Percentiles rank a stretch among this genome's conserved stretches.
These are phyloP conservation scores for Ilyonectria destructans DNA, from an alignment of 2,329 filamentous ascomycete species.

Conservation along the genomic window DNA sequence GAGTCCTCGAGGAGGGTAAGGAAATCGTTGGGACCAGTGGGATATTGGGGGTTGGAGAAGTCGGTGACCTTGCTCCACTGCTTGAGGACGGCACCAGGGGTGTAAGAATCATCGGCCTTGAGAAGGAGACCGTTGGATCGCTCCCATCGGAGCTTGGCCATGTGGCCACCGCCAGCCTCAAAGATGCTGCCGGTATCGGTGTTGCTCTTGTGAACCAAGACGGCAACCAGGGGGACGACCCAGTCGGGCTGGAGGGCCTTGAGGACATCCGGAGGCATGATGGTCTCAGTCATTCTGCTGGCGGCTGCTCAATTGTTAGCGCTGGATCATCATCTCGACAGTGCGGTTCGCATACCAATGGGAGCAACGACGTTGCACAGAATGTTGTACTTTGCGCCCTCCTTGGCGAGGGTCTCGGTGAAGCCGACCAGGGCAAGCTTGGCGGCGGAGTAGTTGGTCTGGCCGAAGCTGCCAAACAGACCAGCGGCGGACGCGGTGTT, in stretches of 20 bases:
- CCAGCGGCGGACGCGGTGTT: conserved; percentile 98
- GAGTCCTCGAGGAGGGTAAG: conserved; percentile 88
- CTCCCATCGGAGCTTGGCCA: conserved; percentile 97
- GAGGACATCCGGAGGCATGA: conserved; percentile 95
- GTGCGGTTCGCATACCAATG: conserved; percentile 67
- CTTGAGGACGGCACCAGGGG: conserved; percentile 87
- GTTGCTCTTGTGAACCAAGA: conserved; percentile 89
- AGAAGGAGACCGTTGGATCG: conserved; percentile 90
- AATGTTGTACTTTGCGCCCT: conserved; percentile 98
- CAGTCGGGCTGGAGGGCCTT: conserved; percentile 91
- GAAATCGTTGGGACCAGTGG: conserved; percentile 90
- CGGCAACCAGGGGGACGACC: conserved; percentile 94
- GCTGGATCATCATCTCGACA: not conserved
- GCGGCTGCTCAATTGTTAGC: conserved; percentile 72
- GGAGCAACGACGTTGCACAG: conserved; percentile 95
- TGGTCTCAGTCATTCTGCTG: conserved; percentile 94
- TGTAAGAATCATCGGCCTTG: conserved; percentile 90
- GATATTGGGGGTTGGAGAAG: conserved; percentile 87
- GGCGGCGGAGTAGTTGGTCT: conserved; percentile 97
- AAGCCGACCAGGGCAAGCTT: conserved; percentile 97
- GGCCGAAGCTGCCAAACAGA: conserved; percentile 95
- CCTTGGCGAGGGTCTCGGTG: conserved; percentile 97
- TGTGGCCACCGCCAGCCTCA: conserved; percentile 92
- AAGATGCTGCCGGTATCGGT: conserved; percentile 92
- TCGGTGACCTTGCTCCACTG: conserved; percentile 92